Evolutionary conservation across 1,284 basidiomycete genomes (phyloP).

Genomic region (Leccinum holopus): DNA sequence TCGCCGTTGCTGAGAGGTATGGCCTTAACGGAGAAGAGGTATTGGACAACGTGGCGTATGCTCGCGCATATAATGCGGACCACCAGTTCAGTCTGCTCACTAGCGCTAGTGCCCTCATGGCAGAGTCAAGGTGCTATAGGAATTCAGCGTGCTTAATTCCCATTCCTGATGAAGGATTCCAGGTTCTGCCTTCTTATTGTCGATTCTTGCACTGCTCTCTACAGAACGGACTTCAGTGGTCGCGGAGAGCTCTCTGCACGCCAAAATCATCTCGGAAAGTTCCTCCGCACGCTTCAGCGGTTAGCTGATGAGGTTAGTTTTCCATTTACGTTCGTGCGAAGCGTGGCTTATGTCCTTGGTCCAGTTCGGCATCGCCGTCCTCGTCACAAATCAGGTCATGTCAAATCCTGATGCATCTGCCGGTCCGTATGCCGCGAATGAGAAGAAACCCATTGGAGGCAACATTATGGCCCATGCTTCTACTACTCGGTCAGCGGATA

Average conservation of each 20-base stretch:
- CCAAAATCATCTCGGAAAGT: slow-evolving; percentile 97
- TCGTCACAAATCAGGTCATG: slow-evolving; percentile 98
- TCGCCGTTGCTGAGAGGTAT: slow-evolving; percentile 94
- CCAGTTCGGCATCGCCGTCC: slow-evolving; percentile 96
- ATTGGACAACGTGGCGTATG: slow-evolving; percentile 98
- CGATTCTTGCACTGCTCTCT: slow-evolving; percentile 95
- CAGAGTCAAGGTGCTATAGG: slow-evolving; percentile 79
- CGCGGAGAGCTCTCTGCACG: slow-evolving; percentile 94
- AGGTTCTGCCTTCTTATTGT: slow-evolving; percentile 97
- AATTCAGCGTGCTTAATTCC: slow-evolving; percentile 1
- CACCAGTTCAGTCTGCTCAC: slow-evolving; percentile 92
- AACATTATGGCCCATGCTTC: slow-evolving; percentile 97
- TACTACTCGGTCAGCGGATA: slow-evolving; percentile 70
- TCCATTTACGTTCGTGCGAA: neutral
- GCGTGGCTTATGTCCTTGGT: slow-evolving; percentile 16
- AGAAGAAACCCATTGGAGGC: slow-evolving; percentile 98
- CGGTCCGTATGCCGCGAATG: slow-evolving; percentile 82
- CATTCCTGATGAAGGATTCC: slow-evolving; percentile 12
- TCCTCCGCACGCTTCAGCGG: slow-evolving; percentile 89
- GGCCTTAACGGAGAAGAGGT: slow-evolving; percentile 98
- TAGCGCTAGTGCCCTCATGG: slow-evolving; percentile 95
- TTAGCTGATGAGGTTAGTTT: slow-evolving; percentile 88
- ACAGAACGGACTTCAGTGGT: slow-evolving; percentile 95
- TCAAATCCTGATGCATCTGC: slow-evolving; percentile 95
- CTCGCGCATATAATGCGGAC: slow-evolving; percentile 97